Base-by-base conservation (phyloP, 768 basidiomycete species). In the Lactifluus hygrophoroides region DNA sequence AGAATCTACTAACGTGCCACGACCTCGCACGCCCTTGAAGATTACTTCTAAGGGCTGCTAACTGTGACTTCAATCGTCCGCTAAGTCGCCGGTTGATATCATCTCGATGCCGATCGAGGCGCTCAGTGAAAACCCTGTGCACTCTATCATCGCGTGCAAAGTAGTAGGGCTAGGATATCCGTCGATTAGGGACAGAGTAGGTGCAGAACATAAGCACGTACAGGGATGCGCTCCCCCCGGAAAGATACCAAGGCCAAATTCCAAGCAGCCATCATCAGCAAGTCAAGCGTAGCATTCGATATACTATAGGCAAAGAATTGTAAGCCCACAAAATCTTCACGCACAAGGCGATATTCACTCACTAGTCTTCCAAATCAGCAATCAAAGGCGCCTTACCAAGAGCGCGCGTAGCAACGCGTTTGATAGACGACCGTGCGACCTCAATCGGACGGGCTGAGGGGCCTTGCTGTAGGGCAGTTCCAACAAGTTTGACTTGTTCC, bases 101-200 rank as follows among this genome's bases (percentile, higher is more conserved):
- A 57, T 70, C 71, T 46, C 65, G 67, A 57, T 80, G 65, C 51
- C 62, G 61, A 28, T 69, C 69, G 30, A 74, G 58, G 56, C 66
- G 78, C 65, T 80, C 76, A 21, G 67, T 65, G 58, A 92, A 88
- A 2, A 84, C 80, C 62, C 78, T 84, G 70, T 86, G 88, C 14
- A 90, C 83, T 35, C 94, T 83, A 61, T 92, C 87, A 70, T 98
- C 95, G 21, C 95, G 81, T 44, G 94, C 95, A 67, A 98, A 98
- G 66, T 87, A 92, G 62, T 88, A 94, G n/a, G 84, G 79, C 90
- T 19, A 66, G 51, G 34, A 35, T 30, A 38, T 32, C 17, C n/a
- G 32, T 23, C 21, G 47, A 28, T 62, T 17, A 61, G 30, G 25
- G 38, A 58, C 14, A 21, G 35, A 54, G 25, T n/a, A 50, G 10